phyloP scores from a whole-genome alignment of 768 basidiomycete species.

The Cytidiella melzeri region DNA sequence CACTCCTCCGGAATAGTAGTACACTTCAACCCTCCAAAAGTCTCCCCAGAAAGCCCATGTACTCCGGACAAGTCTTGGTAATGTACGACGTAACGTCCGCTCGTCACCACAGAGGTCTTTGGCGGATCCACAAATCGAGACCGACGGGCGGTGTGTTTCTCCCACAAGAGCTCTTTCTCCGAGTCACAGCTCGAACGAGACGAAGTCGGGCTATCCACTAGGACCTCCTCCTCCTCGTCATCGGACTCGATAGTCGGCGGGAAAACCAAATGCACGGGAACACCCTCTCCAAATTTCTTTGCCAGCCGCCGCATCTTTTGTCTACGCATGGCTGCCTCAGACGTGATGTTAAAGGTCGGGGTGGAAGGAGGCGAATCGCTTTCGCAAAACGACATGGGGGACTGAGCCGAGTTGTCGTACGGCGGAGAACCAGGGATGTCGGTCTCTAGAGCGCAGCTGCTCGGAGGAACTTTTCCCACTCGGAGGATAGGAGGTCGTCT shows the following conservation, averaged over 20 bases:
- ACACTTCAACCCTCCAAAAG: slow-evolving; percentile 8
- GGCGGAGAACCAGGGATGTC: slow-evolving; percentile 18
- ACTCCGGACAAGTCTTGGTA: slow-evolving; percentile 1
- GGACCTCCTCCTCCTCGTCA: slow-evolving; percentile 7
- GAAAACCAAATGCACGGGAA: slow-evolving; percentile 59
- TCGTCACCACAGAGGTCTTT: neutral
- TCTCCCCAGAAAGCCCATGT: slow-evolving; percentile 8
- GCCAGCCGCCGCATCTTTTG: slow-evolving; percentile 61
- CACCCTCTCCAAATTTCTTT: slow-evolving; percentile 54
- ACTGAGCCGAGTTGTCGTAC: neutral
- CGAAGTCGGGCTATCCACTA: slow-evolving; percentile 7
- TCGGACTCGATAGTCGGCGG: slow-evolving; percentile 10
- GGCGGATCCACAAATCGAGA: slow-evolving; percentile 6
- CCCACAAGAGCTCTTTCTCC: neutral
- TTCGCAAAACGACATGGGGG: neutral
- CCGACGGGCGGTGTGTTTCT: slow-evolving; percentile 4
- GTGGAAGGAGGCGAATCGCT: slow-evolving; percentile 2
- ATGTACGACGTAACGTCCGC: slow-evolving; percentile 3
- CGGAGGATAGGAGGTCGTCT: slow-evolving; percentile 8
- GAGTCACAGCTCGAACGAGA: neutral
- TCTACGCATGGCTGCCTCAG: slow-evolving; percentile 36
- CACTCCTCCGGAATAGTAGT: slow-evolving; percentile 10
- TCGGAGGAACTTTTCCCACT: slow-evolving; percentile 6
- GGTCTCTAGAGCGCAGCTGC: slow-evolving; percentile 6
- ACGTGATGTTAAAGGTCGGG: slow-evolving; percentile 36